phyloP scores from a whole-genome alignment of 495 filamentous ascomycete genomes.

The Lepraria neglecta region DNA sequence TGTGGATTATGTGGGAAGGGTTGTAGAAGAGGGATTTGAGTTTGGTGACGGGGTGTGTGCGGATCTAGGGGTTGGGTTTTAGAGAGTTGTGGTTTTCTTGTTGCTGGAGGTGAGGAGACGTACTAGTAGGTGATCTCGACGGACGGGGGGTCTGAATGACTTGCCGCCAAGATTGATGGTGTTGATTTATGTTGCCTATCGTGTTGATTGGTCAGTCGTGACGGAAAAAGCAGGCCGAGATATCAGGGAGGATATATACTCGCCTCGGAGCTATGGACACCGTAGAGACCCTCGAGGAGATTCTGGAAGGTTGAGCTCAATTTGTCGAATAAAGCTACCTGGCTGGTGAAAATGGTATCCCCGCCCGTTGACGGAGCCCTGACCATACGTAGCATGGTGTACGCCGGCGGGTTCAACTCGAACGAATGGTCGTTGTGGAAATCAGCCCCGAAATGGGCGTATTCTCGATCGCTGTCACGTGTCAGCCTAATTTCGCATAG shows the following conservation, averaged over 20 bases:
- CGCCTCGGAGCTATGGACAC: conserved; percentile 3
- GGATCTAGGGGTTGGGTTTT: conserved; percentile 29
- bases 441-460: conserved; percentile 5
- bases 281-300: conserved; percentile 2
- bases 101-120: conserved; percentile 17
- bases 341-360: conserved; percentile 4
- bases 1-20: conserved; percentile 21
- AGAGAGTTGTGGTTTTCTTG: conserved; percentile 4
- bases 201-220: conserved; percentile 17
- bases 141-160: background rate
- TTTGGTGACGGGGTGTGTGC: conserved; percentile 45
- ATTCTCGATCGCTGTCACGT: background rate
- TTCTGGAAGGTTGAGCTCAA: conserved; percentile 4
- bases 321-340: conserved; percentile 7
- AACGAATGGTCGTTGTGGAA: conserved; percentile 10
- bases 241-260: no score
- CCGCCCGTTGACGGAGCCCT: conserved; percentile 4
- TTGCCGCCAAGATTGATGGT: conserved; percentile 5
- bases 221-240: no score
- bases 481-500: background rate
- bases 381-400: conserved; percentile 6
- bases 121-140: conserved; percentile 5
- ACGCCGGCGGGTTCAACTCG: conserved; percentile 4
- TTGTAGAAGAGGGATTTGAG: conserved; percentile 43
- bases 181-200: conserved; percentile 1